phyloP scores from a whole-genome alignment of 2,329 filamentous ascomycete species.

The Ilyonectria destructans region DNA sequence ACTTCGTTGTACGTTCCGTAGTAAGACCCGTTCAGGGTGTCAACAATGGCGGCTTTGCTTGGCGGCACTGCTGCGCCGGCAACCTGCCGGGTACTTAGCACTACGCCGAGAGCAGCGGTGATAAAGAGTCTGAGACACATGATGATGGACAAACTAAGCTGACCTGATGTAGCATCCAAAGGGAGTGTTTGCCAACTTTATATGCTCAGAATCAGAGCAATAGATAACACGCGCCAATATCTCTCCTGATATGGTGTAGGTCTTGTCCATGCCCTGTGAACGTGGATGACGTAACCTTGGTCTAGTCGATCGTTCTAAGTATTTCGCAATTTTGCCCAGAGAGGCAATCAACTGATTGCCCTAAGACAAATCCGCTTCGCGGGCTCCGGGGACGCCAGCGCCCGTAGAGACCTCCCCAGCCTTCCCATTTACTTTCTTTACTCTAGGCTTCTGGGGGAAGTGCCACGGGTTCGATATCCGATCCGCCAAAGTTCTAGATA shows the following conservation, averaged over 20 bases:
- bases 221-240: not conserved
- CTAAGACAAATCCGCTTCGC: not conserved
- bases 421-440: not conserved
- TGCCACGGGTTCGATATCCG: no score
- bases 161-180: not conserved
- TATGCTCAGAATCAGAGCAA: not conserved
- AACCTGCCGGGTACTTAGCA: not conserved
- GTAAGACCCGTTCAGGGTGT: slow-evolving; percentile 35
- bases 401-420: not conserved
- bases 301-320: not conserved
- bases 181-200: not conserved
- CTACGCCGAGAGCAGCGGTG: not conserved
- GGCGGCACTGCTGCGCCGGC: not conserved
- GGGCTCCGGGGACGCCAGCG: no score
- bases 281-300: not conserved
- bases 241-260: not conserved
- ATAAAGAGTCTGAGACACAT: not conserved
- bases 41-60: not conserved
- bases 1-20: slow-evolving; percentile 25
- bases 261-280: not conserved
- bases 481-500: not conserved
- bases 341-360: not conserved
- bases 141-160: not conserved
- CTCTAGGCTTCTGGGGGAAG: no score
- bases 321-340: not conserved